Base-by-base conservation (phyloP, 2,329 filamentous ascomycete species). In the Ophiosphaerella narmari region DNA sequence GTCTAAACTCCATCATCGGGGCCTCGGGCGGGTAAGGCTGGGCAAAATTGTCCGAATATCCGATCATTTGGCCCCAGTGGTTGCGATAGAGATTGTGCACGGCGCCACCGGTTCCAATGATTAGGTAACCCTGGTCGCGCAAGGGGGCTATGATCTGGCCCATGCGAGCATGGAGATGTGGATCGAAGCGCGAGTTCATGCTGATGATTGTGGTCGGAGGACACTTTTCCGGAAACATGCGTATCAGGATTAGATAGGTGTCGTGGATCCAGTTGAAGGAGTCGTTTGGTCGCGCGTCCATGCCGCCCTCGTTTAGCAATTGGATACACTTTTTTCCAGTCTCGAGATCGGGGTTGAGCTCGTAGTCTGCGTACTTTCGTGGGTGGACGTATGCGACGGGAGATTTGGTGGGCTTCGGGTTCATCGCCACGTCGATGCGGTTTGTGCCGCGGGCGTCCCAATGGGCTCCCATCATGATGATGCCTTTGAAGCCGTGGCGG, bases 51-150 rank as follows among this genome's bases (percentile, higher is more conserved):
- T 87, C 84, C 7, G 78, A 74, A 66, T 83, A 82, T n/a, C 68
- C 74, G 13, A 89, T 62, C 83, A 89, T 89, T 0, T 83, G 84
- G 0, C 63, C 72, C 86, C 85, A 89, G 36, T 77, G 66, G 65
- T 89, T 89, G 14, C 86, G 82, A 66, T 86, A 89, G 1, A 89
- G 77, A 58, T 89, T 89, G 69, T 89, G 86, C 0, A 89, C 86
- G 1, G 86, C 82, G 32, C 86, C 86, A 13, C 86, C 82, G 0
- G 78, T 80, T 32, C 77, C 80, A 41, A 82, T 80, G 43, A 89
- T 70, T 1, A 89, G 78, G 59, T 83, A 80, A 34, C 75, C 77
- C 63, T 83, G 76, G 24, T 74, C 63, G 2, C 85, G 77, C 4
- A 88, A 75, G 0, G 80, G 78, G 0, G 83, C 78, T 5, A 88